Evolutionary conservation across 768 basidiomycete genomes (phyloP).

Genomic region (Chalciporus chontae): DNA sequence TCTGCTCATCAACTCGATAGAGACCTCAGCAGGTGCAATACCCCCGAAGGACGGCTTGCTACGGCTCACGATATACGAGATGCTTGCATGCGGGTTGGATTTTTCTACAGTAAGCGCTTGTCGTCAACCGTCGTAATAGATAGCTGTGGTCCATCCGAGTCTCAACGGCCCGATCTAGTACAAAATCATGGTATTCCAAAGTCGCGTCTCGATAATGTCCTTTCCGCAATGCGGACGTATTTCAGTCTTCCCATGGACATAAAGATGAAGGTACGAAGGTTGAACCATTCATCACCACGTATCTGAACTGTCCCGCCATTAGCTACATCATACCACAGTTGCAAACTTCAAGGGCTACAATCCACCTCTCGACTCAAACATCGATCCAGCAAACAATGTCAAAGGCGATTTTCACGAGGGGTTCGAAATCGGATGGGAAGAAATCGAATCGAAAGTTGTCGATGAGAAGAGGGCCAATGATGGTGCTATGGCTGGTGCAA

Average conservation of each 20-base stretch:
- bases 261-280: conserved; percentile 58
- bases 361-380: conserved; percentile 67
- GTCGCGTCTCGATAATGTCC: conserved; percentile 39
- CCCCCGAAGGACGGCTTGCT: conserved; percentile 32
- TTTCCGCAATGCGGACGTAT: conserved; percentile 54
- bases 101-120: conserved; percentile 65
- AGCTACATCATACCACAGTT: conserved; percentile 68
- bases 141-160: neutral
- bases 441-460: conserved; percentile 27
- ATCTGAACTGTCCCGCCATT: neutral
- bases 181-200: conserved; percentile 73
- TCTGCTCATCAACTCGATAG: conserved; percentile 6
- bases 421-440: conserved; percentile 81
- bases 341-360: conserved; percentile 78
- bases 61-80: conserved; percentile 61
- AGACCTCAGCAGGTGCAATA: conserved; percentile 19
- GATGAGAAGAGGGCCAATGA: conserved; percentile 34
- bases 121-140: neutral
- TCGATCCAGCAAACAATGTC: conserved; percentile 57
- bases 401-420: conserved; percentile 90
- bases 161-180: conserved; percentile 41
- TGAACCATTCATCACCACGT: neutral
- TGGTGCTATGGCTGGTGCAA: conserved; percentile 65
- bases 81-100: conserved; percentile 80
- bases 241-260: conserved; percentile 59